phyloP scores from a whole-genome alignment of 1,284 basidiomycete species.

The Trametes sp. region DNA sequence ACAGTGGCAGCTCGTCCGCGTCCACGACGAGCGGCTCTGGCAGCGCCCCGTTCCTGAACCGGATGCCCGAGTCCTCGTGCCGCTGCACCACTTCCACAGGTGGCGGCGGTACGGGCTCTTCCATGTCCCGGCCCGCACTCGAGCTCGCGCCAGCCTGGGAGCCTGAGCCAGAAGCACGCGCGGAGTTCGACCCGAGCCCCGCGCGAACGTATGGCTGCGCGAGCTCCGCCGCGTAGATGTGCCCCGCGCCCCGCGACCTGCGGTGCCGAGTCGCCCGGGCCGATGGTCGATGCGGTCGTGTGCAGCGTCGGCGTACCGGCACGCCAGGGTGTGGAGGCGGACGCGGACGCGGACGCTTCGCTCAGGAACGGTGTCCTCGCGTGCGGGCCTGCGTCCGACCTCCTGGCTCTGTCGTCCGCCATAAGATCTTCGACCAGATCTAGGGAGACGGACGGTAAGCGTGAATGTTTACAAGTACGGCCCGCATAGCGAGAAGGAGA shows the following conservation, averaged over 20 bases:
- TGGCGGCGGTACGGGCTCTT: constrained; percentile 12
- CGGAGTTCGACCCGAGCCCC: neutral
- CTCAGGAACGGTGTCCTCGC: neutral
- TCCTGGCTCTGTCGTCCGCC: constrained; percentile 8
- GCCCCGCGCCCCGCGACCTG: constrained; percentile 26
- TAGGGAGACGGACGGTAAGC: neutral
- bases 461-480: neutral
- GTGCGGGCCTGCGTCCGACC: constrained; percentile 8
- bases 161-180: constrained; percentile 1
- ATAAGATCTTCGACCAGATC: constrained; percentile 24
- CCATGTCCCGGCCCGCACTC: constrained; percentile 10
- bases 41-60: constrained; percentile 26
- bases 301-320: constrained; percentile 2
- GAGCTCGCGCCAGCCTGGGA: neutral
- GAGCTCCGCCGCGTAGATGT: constrained; percentile 24
- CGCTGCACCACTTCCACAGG: constrained; percentile 14
- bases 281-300: constrained; percentile 13
- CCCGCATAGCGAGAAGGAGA: neutral
- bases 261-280: constrained; percentile 25
- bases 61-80: constrained; percentile 31
- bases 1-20: constrained; percentile 8
- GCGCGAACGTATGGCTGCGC: constrained; percentile 12
- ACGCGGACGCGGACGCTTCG: neutral
- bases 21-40: neutral
- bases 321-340: constrained; percentile 3